Conservation (phyloP, 2,329 filamentous ascomycete species). For the Esteya vermicola region DNA sequence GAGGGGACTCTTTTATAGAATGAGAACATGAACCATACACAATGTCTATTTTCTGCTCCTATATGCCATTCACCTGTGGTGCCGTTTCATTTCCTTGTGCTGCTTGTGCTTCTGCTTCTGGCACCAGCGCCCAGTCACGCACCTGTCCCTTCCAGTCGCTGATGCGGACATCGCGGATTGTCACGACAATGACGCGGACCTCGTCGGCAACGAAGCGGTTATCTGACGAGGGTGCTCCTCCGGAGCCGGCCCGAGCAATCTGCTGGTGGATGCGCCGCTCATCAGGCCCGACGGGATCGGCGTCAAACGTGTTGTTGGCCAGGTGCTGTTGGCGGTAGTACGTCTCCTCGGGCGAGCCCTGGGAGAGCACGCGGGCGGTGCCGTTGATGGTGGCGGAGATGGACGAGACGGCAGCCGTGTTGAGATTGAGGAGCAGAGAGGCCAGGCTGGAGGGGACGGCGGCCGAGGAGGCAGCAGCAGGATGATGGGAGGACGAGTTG, state of each 20-base stretch:
- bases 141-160: constrained; percentile 94
- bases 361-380: constrained; percentile 57
- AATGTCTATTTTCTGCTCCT: too few relatives aligned
- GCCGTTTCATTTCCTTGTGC: too few relatives aligned
- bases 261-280: constrained; percentile 22
- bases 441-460: constrained; percentile 58
- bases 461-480: too few relatives aligned
- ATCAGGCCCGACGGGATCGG: constrained; percentile 23
- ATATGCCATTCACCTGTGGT: too few relatives aligned
- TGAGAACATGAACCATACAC: too few relatives aligned
- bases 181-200: constrained; percentile 76
- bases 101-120: constrained; percentile 10
- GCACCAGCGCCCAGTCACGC: constrained; percentile 52
- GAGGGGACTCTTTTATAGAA: too few relatives aligned
- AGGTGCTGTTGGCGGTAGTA: constrained; percentile 77
- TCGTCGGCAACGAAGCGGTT: constrained; percentile 65
- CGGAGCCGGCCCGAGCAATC: constrained; percentile 17
- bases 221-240: constrained; percentile 20
- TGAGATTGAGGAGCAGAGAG: constrained; percentile 74
- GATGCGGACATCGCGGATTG: constrained; percentile 71
- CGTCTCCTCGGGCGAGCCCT: constrained; percentile 65
- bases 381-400: constrained; percentile 93
- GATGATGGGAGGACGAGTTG: too few relatives aligned
- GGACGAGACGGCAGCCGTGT: constrained; percentile 71
- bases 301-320: constrained; percentile 80